A percentile compares a stretch with the other conserved stretches of the same genome.
Conservation (phyloP, 768 basidiomycete genomes). For the Myochromella boudieri region DNA sequence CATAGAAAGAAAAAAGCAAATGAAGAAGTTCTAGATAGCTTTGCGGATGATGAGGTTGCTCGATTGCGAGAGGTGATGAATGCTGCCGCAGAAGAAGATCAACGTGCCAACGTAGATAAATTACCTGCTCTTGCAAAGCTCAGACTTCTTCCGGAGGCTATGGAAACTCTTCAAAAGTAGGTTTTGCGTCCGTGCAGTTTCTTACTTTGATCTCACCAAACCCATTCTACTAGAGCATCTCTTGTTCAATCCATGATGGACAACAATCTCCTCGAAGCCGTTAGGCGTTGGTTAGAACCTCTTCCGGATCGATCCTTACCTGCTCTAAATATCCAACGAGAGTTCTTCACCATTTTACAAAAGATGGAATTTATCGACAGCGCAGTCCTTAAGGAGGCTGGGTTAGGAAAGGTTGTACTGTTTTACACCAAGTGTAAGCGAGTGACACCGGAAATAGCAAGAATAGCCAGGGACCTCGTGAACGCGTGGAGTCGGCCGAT, state of each 20-base stretch:
- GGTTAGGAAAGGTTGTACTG: constrained; percentile 83
- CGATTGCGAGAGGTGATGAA: constrained; percentile 89
- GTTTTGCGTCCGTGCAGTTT: constrained; percentile 24
- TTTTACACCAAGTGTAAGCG: constrained; percentile 97
- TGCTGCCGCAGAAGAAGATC: constrained; percentile 81
- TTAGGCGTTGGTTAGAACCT: constrained; percentile 91
- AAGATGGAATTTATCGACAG: constrained; percentile 95
- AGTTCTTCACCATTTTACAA: constrained; percentile 79
- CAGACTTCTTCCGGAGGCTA: constrained; percentile 81
- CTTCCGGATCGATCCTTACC: constrained; percentile 91
- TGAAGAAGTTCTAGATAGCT: constrained; percentile 80
- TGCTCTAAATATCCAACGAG: constrained; percentile 92
- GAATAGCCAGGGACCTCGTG: constrained; percentile 82
- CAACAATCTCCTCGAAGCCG: constrained; percentile 90
- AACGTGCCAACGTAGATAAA: constrained; percentile 75
- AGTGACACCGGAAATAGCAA: constrained; percentile 77
- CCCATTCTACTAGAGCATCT: constrained; percentile 74
- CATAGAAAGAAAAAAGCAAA: constrained; percentile 74
- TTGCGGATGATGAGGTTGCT: constrained; percentile 89
- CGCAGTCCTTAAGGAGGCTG: constrained; percentile 85
- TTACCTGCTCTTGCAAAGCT: constrained; percentile 85
- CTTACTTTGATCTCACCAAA: constrained; percentile 4
- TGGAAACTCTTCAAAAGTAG: constrained; percentile 92
- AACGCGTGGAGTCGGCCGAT: constrained; percentile 88
- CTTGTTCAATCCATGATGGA: constrained; percentile 92